phyloP scores from a whole-genome alignment of 2,329 filamentous ascomycete species.

The Didymosphaeria variabile region DNA sequence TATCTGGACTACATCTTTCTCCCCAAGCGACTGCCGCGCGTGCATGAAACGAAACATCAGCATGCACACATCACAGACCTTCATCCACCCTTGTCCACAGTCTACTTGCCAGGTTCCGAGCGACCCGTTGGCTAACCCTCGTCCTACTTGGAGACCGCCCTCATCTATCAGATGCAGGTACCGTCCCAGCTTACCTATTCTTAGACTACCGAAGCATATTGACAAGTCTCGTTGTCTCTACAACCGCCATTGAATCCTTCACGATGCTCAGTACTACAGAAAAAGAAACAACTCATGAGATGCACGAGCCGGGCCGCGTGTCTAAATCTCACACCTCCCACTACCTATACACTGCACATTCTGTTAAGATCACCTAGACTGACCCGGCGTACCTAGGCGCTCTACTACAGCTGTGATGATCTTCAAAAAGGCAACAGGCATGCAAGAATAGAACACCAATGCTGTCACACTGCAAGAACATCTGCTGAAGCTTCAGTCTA shows the following conservation, averaged over 20 bases:
- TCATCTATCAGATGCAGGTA: constrained; percentile 32
- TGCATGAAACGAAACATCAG: constrained; percentile 17
- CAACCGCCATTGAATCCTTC: constrained; percentile 14
- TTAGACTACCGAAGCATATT: constrained; percentile 21
- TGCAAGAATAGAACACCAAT: constrained; percentile 8
- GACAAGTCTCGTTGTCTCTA: constrained; percentile 8
- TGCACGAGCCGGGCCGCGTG: neutral
- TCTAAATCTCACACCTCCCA: neutral
- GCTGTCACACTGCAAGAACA: neutral
- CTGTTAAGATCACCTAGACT: neutral
- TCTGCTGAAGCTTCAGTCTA: neutral
- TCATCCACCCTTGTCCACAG: neutral
- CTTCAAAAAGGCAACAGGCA: neutral
- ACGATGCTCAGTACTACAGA: neutral
- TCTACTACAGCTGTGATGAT: neutral
- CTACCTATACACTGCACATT: constrained; percentile 1
- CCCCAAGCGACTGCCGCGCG: neutral
- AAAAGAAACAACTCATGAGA: neutral
- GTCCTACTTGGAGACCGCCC: constrained; percentile 15
- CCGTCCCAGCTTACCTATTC: constrained; percentile 25
- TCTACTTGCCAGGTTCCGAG: neutral
- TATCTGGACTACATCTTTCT: neutral
- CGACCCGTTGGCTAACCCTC: constrained; percentile 4
- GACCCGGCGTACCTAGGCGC: neutral
- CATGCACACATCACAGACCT: constrained; percentile 10